Evolutionary conservation across 2,329 filamentous ascomycete species (phyloP).

Genomic region (Colletotrichum nymphaeae): DNA sequence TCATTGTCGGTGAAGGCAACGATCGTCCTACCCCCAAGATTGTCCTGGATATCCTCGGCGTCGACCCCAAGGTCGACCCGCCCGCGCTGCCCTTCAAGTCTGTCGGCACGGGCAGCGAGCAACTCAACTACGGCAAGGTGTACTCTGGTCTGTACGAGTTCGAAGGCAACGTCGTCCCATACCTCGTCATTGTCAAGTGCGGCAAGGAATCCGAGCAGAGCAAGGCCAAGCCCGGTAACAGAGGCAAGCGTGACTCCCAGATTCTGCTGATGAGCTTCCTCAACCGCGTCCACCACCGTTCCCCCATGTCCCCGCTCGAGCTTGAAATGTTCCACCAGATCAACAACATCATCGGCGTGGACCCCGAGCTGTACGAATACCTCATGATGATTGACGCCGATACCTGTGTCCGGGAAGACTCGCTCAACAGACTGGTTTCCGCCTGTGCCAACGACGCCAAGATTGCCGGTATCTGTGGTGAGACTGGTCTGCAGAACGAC

Average conservation of each 20-base stretch:
- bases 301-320: slow-evolving; percentile 95
- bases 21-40: slow-evolving; percentile 98
- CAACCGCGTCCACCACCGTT: slow-evolving; percentile 98
- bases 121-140: slow-evolving; percentile 98
- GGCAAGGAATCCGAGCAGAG: slow-evolving; percentile 95
- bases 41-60: slow-evolving; percentile 94
- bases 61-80: slow-evolving; percentile 96
- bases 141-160: slow-evolving; percentile 98
- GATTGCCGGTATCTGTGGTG: slow-evolving; percentile 93
- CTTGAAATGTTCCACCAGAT: slow-evolving; percentile 99
- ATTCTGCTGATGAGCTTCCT: slow-evolving; percentile 99
- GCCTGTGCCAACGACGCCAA: slow-evolving; percentile 92
- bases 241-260: slow-evolving; percentile 98
- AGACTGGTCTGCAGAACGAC: slow-evolving; percentile 93
- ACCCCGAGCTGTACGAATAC: slow-evolving; percentile 98
- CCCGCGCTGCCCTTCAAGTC: slow-evolving; percentile 95
- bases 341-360: slow-evolving; percentile 97
- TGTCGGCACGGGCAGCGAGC: slow-evolving; percentile 86
- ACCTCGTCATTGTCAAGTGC: slow-evolving; percentile 95
- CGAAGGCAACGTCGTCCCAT: slow-evolving; percentile 97
- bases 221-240: slow-evolving; percentile 94
- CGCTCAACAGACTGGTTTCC: slow-evolving; percentile 91
- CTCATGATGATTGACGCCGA: slow-evolving; percentile 97
- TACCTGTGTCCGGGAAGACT: slow-evolving; percentile 90
- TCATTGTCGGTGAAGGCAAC: slow-evolving; percentile 96